A percentile compares a stretch with the other conserved stretches of the same genome.
Conservation (phyloP, 306 rosid species). For the Coriaria nepalensis region DNA sequence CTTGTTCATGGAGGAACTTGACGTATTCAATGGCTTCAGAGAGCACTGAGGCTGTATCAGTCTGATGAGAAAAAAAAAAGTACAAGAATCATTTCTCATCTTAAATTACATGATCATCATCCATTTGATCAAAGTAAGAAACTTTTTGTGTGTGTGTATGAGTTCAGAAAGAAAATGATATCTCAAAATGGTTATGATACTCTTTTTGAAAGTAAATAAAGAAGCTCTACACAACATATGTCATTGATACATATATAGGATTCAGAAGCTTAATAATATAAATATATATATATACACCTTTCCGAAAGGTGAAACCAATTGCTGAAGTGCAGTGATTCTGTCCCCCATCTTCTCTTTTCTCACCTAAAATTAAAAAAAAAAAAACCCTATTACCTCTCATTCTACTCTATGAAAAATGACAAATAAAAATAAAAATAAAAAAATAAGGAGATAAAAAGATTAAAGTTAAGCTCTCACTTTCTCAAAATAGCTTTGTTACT, state of each 20-base stretch:
- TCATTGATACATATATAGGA: slow-evolving; percentile 2
- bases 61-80: slow-evolving; percentile 39
- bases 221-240: neutral
- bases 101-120: too few relatives aligned
- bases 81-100: too few relatives aligned
- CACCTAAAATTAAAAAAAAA: slow-evolving; percentile 39
- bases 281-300: slow-evolving; percentile 35
- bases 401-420: neutral
- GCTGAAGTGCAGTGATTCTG: slow-evolving; percentile 99
- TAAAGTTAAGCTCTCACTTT: too few relatives aligned
- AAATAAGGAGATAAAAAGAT: too few relatives aligned
- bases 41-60: slow-evolving; percentile 99
- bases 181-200: neutral
- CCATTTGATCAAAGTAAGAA: too few relatives aligned
- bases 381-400: slow-evolving; percentile 5
- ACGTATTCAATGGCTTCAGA: slow-evolving; percentile 97
- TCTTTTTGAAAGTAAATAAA: slow-evolving; percentile 19
- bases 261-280: slow-evolving; percentile 19
- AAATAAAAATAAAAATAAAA: neutral
- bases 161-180: neutral
- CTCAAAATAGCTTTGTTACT: slow-evolving; percentile 12
- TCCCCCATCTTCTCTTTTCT: slow-evolving; percentile 99
- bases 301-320: slow-evolving; percentile 99
- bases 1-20: slow-evolving; percentile 94
- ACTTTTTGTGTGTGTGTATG: neutral